These are phyloP conservation scores for Coemansia interrupta DNA, from an alignment of 192 early-diverging fungal genomes.

Conservation along the genomic window DNA sequence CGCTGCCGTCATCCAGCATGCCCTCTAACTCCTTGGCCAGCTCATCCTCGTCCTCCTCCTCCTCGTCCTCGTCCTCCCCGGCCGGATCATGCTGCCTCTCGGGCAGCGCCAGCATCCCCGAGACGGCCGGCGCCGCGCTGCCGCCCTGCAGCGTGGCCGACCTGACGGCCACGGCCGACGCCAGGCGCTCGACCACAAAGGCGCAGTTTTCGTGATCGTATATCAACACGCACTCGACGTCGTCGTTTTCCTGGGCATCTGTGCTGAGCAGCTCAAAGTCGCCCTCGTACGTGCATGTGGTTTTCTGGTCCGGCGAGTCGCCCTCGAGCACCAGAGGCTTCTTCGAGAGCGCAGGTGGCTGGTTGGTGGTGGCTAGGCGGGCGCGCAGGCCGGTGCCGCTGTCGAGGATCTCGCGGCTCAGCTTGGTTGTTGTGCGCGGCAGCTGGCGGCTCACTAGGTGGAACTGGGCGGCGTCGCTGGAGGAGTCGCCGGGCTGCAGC, in stretches of 20 bases:
- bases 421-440: constrained; percentile 40
- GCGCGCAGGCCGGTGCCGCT: constrained; percentile 22
- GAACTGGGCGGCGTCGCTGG: constrained; percentile 12
- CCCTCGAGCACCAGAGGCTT: constrained; percentile 26
- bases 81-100: constrained; percentile 19
- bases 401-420: constrained; percentile 44
- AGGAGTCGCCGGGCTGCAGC: constrained; percentile 7
- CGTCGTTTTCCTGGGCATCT: constrained; percentile 10
- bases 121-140: not conserved
- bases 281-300: constrained; percentile 42
- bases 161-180: constrained; percentile 14
- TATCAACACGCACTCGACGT: constrained; percentile 38
- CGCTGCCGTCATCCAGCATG: constrained; percentile 34
- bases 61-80: not conserved
- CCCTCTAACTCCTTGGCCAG: constrained; percentile 49
- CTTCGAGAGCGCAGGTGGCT: constrained; percentile 4
- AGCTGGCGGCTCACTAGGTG: constrained; percentile 42
- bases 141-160: constrained; percentile 13
- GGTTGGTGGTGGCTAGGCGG: constrained; percentile 9
- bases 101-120: constrained; percentile 28
- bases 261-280: constrained; percentile 22
- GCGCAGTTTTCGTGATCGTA: constrained; percentile 40
- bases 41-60: constrained; percentile 19
- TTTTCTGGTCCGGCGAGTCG: constrained; percentile 28
- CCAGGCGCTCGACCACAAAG: constrained; percentile 39